phyloP scores from a whole-genome alignment of 2,329 filamentous ascomycete species.

The Ophiostoma perfectum region DNA sequence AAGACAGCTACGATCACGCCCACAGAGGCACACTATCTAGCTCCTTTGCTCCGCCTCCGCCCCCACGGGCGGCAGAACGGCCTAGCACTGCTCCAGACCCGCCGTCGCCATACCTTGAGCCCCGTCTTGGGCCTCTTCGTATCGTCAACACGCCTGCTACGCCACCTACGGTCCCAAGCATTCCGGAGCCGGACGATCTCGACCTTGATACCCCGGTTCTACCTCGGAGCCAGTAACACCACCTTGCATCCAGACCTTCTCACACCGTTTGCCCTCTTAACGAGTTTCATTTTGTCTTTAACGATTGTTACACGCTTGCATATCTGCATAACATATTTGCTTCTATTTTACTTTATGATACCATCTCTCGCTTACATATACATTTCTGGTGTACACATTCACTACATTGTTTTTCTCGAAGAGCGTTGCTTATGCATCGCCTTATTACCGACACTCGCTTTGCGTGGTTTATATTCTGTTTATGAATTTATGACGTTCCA shows the following conservation, averaged over 20 bases:
- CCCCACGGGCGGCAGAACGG: background rate
- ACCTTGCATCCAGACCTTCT: background rate
- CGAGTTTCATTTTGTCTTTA: conserved; percentile 14
- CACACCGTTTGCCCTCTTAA: background rate
- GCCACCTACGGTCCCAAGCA: background rate
- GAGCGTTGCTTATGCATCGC: background rate
- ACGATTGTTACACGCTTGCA: background rate
- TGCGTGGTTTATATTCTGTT: background rate
- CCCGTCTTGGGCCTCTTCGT: conserved; percentile 19
- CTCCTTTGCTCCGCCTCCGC: background rate
- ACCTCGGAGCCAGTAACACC: background rate
- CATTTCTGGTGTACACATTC: conserved; percentile 8
- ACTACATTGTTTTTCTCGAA: background rate
- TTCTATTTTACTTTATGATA: conserved; percentile 2
- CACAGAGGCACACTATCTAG: background rate
- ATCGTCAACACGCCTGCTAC: conserved; percentile 17
- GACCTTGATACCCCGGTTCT: background rate
- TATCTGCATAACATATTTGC: background rate
- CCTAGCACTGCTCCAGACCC: conserved; percentile 4
- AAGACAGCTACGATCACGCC: background rate
- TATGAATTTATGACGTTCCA: background rate
- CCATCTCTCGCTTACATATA: conserved; percentile 10
- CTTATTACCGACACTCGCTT: background rate
- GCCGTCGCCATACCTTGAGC: conserved; percentile 14
- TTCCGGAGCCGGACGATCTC: background rate